phyloP scores from a whole-genome alignment of 495 filamentous ascomycete genomes.

The Astrocystis sublimbata region DNA sequence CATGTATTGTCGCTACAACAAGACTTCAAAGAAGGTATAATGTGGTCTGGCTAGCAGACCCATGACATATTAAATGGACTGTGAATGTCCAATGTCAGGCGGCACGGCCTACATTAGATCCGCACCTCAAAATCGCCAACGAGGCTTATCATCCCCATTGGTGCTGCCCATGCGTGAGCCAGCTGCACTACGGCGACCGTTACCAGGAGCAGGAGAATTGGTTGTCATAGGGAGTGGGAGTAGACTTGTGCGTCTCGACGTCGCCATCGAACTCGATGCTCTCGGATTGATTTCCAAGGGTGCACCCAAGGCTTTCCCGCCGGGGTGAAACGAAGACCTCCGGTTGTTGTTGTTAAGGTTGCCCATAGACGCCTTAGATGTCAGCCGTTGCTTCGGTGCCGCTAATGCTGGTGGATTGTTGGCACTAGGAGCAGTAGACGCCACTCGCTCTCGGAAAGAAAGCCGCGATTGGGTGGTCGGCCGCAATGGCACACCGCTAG shows the following conservation, averaged over 20 bases:
- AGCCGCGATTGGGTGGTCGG: conserved; percentile 33
- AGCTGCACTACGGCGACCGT: conserved; percentile 28
- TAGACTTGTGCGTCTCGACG: conserved; percentile 48
- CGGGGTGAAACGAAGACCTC: conserved; percentile 50
- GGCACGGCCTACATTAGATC: not conserved
- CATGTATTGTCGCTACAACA: not conserved
- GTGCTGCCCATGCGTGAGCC: conserved; percentile 13
- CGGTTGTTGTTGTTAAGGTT: conserved; percentile 43
- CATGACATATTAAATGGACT: not conserved
- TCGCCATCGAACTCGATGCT: conserved; percentile 51
- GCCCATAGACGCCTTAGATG: conserved; percentile 28
- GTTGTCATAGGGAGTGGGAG: conserved; percentile 49
- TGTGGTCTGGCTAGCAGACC: not conserved
- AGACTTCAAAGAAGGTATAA: not conserved
- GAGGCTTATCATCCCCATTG: conserved; percentile 6
- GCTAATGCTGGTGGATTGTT: conserved; percentile 33
- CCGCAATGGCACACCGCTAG: conserved; percentile 42
- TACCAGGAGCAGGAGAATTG: conserved; percentile 25
- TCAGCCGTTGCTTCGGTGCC: conserved; percentile 40
- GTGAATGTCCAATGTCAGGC: not conserved
- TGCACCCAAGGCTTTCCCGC: conserved; percentile 29
- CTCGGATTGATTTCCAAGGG: conserved; percentile 32
- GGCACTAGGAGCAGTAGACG: conserved; percentile 39
- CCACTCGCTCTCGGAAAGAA: conserved; percentile 52
- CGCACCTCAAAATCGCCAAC: conserved; percentile 18